A percentile compares a stretch with the other conserved stretches of the same genome.
These are phyloP conservation scores for Xylaria sp. DNA, from an alignment of 2,329 filamentous ascomycete species.

Conservation along the genomic window DNA sequence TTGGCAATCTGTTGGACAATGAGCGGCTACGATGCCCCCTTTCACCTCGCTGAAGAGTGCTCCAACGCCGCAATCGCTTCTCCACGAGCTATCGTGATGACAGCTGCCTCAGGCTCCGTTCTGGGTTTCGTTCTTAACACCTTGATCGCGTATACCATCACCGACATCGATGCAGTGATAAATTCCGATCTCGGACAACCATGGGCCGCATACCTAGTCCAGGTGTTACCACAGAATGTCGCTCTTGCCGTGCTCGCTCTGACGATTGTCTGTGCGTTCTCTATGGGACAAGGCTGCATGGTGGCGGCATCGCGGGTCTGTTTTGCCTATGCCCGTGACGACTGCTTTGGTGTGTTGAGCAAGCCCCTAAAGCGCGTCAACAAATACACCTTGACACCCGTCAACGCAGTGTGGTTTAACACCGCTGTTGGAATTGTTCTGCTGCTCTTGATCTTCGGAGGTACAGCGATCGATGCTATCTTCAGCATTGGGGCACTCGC, in stretches of 20 bases:
- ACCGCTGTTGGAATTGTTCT: slow-evolving; percentile 62
- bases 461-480: slow-evolving; percentile 67
- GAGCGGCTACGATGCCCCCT: slow-evolving; percentile 47
- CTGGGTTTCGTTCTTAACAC: slow-evolving; percentile 77
- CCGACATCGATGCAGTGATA: slow-evolving; percentile 64
- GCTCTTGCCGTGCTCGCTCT: slow-evolving; percentile 67
- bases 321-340: slow-evolving; percentile 75
- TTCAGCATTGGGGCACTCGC: slow-evolving; percentile 74
- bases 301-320: slow-evolving; percentile 69
- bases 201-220: slow-evolving; percentile 72
- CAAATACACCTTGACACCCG: slow-evolving; percentile 64
- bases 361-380: slow-evolving; percentile 66
- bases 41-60: slow-evolving; percentile 78
- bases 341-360: slow-evolving; percentile 66
- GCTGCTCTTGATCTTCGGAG: slow-evolving; percentile 69
- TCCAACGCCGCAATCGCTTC: slow-evolving; percentile 74
- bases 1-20: slow-evolving; percentile 44
- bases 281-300: slow-evolving; percentile 77
- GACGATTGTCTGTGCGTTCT: slow-evolving; percentile 72
- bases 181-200: slow-evolving; percentile 68
- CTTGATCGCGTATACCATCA: slow-evolving; percentile 74
- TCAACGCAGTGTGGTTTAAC: slow-evolving; percentile 75
- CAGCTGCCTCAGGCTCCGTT: slow-evolving; percentile 67
- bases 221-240: slow-evolving; percentile 65
- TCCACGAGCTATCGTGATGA: slow-evolving; percentile 74